Evolutionary conservation across 2,329 filamentous ascomycete species (phyloP), one percentile per base, ranked within the genome.

Genomic region (Neopestalotiopsis sp.): DNA sequence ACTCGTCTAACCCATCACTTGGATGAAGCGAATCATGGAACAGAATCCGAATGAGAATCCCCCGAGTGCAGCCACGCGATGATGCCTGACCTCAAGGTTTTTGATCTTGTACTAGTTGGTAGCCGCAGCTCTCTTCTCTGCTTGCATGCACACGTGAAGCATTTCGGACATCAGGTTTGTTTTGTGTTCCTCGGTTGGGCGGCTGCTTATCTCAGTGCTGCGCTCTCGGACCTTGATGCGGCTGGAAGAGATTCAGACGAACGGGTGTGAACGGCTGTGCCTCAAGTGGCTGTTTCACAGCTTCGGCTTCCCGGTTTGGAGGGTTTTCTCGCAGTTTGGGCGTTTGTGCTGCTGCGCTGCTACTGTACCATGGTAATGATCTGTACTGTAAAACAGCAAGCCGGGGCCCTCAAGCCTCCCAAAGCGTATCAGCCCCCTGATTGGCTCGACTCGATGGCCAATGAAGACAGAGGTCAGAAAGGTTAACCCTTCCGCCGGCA

Each of bases 81-180:
- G 34, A 38, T 38, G 34, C 34, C 34, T 38, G 10, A 38, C 34
- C 24, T 28, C 24, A 28, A 28, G 24, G 34, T 7, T 38, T 10
- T 38, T 38, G 34, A 38, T 38, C 34, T 38, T 28, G 24, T 28
- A 38, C 34, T 38, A 38, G 34, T 10, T 38, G 10, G 34, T 38
- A 38, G 45, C 45, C n/a, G 17, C 57, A 24, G 57, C 4, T 59
- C 57, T 9, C 34, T 63, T n/a, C 9, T 63, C 13, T 24, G 17
- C 45, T 38, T 62, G 59, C 30, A 40, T 28, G 58, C 17, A 62
- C 34, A 59, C 20, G 59, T 66, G 63, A 66, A 66, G 63, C 63
- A 66, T n/a, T 56, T 66, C 63, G 20, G 63, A 66, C 49, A 38
- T 57, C 63, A 66, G 40, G 53, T 32, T 38, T 57, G 63, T 66